phyloP scores from a whole-genome alignment of 768 basidiomycete species.

The Hemileccinum impolitum region DNA sequence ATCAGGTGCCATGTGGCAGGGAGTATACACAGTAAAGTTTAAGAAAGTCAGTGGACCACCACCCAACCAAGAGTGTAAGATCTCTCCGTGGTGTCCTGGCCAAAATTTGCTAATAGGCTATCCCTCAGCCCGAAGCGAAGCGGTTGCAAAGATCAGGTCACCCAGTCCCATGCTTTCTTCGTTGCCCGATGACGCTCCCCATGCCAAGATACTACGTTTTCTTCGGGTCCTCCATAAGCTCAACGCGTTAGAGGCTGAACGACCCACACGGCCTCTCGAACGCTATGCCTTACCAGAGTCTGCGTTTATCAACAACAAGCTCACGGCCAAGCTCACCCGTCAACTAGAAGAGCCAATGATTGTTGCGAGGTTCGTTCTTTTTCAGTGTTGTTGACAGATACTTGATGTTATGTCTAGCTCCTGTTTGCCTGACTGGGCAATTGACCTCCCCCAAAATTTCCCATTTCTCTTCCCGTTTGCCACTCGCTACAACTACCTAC shows the following conservation, averaged over 20 bases:
- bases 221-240: slow-evolving; percentile 84
- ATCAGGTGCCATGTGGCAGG: slow-evolving; percentile 81
- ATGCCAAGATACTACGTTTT: slow-evolving; percentile 87
- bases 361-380: slow-evolving; percentile 75
- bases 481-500: slow-evolving; percentile 94
- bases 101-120: slow-evolving; percentile 16
- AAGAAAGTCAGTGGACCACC: slow-evolving; percentile 87
- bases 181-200: slow-evolving; percentile 77
- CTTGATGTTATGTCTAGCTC: slow-evolving; percentile 49
- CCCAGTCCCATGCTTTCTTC: slow-evolving; percentile 70
- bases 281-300: slow-evolving; percentile 69
- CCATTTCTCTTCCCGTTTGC: slow-evolving; percentile 99
- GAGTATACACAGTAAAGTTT: slow-evolving; percentile 88
- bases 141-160: slow-evolving; percentile 53
- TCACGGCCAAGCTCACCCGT: slow-evolving; percentile 95
- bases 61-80: slow-evolving; percentile 58
- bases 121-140: slow-evolving; percentile 31
- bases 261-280: slow-evolving; percentile 44
- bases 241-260: slow-evolving; percentile 69
- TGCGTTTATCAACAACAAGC: slow-evolving; percentile 94
- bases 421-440: slow-evolving; percentile 95
- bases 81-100: neutral
- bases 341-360: slow-evolving; percentile 99
- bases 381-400: neutral
- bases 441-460: slow-evolving; percentile 94